Evolutionary conservation across 768 basidiomycete species (phyloP).

Genomic region (Jaapia argillacea): DNA sequence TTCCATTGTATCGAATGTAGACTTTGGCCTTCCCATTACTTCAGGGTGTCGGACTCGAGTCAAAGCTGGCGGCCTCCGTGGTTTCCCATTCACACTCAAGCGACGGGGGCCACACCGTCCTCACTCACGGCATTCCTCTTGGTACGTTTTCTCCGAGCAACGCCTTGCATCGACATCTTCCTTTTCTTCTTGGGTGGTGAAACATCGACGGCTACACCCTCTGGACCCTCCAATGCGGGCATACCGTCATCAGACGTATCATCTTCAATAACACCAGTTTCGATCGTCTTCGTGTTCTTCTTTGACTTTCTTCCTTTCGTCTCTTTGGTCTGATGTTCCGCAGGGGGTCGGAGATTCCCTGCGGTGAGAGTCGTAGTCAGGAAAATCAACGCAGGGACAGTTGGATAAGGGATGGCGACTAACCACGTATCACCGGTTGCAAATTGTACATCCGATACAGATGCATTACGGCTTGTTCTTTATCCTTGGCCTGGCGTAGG

Average conservation of each 20-base stretch:
- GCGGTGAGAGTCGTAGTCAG: neutral
- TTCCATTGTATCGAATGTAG: too few relatives aligned
- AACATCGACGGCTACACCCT: neutral
- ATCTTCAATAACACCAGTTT: constrained; percentile 21
- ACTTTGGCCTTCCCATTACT: too few relatives aligned
- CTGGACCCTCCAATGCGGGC: too few relatives aligned
- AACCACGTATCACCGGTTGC: constrained; percentile 45
- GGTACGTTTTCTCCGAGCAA: neutral
- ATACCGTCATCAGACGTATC: constrained; percentile 30
- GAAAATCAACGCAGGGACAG: too few relatives aligned
- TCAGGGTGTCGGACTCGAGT: too few relatives aligned
- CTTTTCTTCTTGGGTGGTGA: too few relatives aligned
- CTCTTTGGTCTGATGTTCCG: constrained; percentile 25
- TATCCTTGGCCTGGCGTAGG: constrained; percentile 92
- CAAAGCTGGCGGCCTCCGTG: too few relatives aligned
- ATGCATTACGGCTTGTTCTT: constrained; percentile 89
- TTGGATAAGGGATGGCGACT: too few relatives aligned
- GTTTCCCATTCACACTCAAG: too few relatives aligned
- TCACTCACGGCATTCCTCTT: neutral
- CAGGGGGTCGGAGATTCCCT: constrained; percentile 29
- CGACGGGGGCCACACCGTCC: neutral
- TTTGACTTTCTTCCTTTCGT: constrained; percentile 34
- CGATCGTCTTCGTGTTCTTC: constrained; percentile 24
- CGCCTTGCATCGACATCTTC: too few relatives aligned
- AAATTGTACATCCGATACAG: constrained; percentile 71